Conservation (phyloP, 495 filamentous ascomycete species). For the Aspergillus steynii region DNA sequence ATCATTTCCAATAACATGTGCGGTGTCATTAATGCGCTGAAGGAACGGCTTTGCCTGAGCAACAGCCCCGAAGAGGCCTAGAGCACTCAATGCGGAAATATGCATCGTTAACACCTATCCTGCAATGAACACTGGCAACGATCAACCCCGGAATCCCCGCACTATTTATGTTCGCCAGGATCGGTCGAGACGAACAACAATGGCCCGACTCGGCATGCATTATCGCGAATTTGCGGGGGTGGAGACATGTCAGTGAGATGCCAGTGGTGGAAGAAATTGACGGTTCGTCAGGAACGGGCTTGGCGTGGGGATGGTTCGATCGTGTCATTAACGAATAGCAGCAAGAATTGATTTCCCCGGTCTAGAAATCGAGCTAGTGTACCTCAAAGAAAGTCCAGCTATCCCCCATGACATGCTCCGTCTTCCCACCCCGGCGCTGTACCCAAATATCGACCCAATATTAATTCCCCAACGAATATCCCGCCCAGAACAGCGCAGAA, state of each 20-base stretch:
- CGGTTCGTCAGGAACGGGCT: neutral
- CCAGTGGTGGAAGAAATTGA: neutral
- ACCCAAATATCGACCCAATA: conserved; percentile 14
- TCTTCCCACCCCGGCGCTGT: conserved; percentile 16
- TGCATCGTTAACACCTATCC: neutral
- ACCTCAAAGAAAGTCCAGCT: neutral
- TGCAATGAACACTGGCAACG: neutral
- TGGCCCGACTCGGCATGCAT: neutral
- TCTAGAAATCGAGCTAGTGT: too few species aligned
- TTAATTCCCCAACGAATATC: conserved; percentile 15
- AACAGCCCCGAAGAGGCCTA: neutral
- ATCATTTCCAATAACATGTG: conserved; percentile 32
- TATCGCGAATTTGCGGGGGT: neutral
- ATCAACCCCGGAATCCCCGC: neutral
- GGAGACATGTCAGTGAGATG: neutral
- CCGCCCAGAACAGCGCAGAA: conserved; percentile 18
- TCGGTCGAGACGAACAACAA: neutral
- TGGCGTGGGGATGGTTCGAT: neutral
- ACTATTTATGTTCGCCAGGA: neutral
- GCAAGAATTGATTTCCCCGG: too few species aligned
- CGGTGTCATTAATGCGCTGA: conserved; percentile 5
- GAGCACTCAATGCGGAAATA: neutral
- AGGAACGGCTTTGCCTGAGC: conserved; percentile 9
- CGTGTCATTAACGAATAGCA: too few species aligned
- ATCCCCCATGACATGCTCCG: conserved; percentile 13